Conservation (phyloP, 139 green algal species). For the Chlorella sp. region DNA sequence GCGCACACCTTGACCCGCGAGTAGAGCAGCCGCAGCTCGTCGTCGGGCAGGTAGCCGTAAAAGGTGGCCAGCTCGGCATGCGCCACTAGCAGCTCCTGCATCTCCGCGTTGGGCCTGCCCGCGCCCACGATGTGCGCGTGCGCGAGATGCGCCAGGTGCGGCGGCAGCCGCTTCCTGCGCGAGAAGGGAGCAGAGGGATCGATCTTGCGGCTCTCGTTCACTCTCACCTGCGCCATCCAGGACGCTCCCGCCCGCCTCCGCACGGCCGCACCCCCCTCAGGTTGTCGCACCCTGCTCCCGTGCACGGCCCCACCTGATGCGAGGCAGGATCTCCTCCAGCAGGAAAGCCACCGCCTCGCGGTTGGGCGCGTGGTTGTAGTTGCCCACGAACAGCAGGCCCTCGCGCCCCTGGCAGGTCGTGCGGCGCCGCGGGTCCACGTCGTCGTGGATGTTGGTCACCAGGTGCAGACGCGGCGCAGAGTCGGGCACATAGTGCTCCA, state of each 20-base stretch:
- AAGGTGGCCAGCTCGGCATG: neutral
- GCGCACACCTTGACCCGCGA: neutral
- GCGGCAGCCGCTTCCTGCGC: neutral
- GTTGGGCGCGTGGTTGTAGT: conserved; percentile 1
- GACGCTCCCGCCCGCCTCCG: neutral
- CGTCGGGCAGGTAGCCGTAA: neutral
- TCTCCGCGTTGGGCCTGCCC: neutral
- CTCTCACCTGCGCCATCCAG: neutral
- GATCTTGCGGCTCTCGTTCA: neutral
- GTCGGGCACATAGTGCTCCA: neutral
- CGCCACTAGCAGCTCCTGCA: neutral
- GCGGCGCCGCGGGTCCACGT: neutral
- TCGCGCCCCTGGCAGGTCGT: neutral
- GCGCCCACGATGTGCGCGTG: neutral
- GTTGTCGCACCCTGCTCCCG: neutral
- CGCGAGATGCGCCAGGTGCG: neutral
- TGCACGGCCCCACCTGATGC: neutral
- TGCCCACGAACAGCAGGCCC: conserved; percentile 2
- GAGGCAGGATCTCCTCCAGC: neutral
- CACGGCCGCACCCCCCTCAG: too few relatives aligned
- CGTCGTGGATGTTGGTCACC: neutral
- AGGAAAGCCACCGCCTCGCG: neutral
- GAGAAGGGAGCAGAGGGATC: neutral
- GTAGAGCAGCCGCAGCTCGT: neutral
- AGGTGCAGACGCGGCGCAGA: neutral